A percentile compares a stretch with the other conserved stretches of the same genome.
phyloP scores from a whole-genome alignment of 116 monocot species.

The Thalassia testudinum region DNA sequence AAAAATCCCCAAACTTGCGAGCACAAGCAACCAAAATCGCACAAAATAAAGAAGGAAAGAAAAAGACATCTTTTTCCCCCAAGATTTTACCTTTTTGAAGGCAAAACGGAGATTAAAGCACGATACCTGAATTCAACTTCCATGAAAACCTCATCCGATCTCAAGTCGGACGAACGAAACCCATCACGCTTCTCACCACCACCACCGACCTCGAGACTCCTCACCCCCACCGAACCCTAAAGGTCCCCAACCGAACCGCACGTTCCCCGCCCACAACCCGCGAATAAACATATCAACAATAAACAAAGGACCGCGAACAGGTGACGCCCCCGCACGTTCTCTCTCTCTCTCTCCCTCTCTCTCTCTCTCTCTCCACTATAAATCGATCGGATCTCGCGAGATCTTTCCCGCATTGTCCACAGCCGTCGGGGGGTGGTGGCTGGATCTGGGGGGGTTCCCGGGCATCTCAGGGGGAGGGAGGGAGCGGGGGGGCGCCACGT shows the following conservation, averaged over 20 bases:
- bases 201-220: neutral
- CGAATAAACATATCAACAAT: neutral
- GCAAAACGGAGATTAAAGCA: too few relatives aligned
- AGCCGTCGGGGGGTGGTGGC: neutral
- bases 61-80: too few relatives aligned
- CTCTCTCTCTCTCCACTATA: neutral
- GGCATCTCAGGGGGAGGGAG: neutral
- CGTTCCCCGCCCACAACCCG: neutral
- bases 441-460: neutral
- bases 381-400: neutral
- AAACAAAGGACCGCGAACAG: neutral
- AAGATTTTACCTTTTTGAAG: too few relatives aligned
- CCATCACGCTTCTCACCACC: neutral
- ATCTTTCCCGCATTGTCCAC: neutral
- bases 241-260: neutral
- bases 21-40: too few relatives aligned
- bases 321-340: too few relatives aligned
- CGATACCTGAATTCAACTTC: neutral
- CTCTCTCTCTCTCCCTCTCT: too few relatives aligned
- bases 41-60: too few relatives aligned
- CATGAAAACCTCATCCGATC: neutral
- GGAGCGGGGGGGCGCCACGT: constrained; percentile 8
- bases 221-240: neutral
- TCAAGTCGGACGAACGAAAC: neutral
- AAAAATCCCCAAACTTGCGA: too few relatives aligned